These are phyloP conservation scores for Lichtheimia ornata DNA, from an alignment of 371 early-diverging fungal species.

Conservation along the genomic window DNA sequence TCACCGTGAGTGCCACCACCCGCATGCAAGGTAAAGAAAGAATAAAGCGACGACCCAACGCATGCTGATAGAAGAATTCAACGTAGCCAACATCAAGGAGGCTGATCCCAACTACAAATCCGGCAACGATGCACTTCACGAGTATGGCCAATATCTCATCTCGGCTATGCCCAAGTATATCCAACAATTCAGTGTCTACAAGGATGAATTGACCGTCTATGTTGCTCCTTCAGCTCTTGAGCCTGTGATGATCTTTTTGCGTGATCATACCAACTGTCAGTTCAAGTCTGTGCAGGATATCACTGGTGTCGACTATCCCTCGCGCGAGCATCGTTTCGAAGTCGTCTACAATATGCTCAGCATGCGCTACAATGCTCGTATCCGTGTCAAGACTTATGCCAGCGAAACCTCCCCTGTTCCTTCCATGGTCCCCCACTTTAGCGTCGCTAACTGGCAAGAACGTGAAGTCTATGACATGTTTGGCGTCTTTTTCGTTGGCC, in stretches of 20 bases:
- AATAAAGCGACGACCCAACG: too few species aligned
- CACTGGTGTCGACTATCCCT: constrained; percentile 90
- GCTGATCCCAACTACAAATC: constrained; percentile 54
- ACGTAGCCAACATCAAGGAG: background rate
- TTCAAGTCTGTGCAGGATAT: constrained; percentile 92
- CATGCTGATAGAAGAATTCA: too few species aligned
- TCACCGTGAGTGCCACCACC: constrained; percentile 23
- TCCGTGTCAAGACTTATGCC: constrained; percentile 96
- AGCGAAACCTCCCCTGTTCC: constrained; percentile 92
- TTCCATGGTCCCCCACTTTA: constrained; percentile 72
- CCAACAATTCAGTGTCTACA: constrained; percentile 96
- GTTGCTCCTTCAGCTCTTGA: constrained; percentile 81
- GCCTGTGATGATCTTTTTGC: constrained; percentile 85
- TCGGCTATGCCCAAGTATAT: constrained; percentile 91
- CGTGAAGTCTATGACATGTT: constrained; percentile 99
- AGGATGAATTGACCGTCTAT: constrained; percentile 94
- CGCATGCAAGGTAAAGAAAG: constrained; percentile 33
- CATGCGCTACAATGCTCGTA: constrained; percentile 88
- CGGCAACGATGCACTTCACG: constrained; percentile 67
- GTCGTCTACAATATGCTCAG: constrained; percentile 93
- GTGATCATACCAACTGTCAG: constrained; percentile 91
- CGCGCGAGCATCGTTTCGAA: constrained; percentile 92
- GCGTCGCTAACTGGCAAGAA: constrained; percentile 96
- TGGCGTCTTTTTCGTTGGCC: constrained; percentile 93
- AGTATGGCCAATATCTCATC: constrained; percentile 89